Percentiles rank a stretch among this genome's conserved stretches.
Evolutionary conservation across 2,329 filamentous ascomycete genomes (phyloP).

Genomic region (Hymenotorrendiella dingleyae): DNA sequence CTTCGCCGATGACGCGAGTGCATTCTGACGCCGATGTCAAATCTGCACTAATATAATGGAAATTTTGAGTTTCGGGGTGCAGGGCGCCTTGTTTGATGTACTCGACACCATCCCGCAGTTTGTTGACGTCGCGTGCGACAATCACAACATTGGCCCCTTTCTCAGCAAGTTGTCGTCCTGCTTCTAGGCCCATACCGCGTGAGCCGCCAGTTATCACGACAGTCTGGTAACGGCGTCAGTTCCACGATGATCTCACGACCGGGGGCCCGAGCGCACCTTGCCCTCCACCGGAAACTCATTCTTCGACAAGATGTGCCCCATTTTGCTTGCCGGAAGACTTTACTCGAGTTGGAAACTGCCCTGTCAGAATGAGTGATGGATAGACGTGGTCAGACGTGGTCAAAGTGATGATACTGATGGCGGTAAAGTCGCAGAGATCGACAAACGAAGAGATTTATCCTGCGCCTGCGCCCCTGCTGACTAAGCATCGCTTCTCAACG

Average conservation of each 20-base stretch:
- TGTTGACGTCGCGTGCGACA: conserved; percentile 69
- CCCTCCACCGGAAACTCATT: conserved; percentile 82
- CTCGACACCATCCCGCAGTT: conserved; percentile 65
- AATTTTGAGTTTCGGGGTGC: conserved; percentile 61
- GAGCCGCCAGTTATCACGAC: conserved; percentile 86
- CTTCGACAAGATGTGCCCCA: conserved; percentile 31
- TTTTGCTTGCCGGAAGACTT: not conserved
- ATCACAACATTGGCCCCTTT: conserved; percentile 86
- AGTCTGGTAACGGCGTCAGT: conserved; percentile 49
- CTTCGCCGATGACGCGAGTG: conserved; percentile 58
- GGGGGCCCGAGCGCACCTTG: conserved; percentile 50
- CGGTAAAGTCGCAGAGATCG: too few relatives aligned
- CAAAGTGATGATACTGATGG: too few relatives aligned
- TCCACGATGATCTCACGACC: not conserved
- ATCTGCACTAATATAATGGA: conserved; percentile 77
- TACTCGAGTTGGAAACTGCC: too few relatives aligned
- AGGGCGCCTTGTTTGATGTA: conserved; percentile 61
- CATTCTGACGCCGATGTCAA: conserved; percentile 63
- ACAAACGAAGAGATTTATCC: too few relatives aligned
- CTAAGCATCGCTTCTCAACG: too few relatives aligned
- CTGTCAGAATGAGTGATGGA: too few relatives aligned
- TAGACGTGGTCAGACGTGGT: too few relatives aligned
- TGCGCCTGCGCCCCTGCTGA: too few relatives aligned
- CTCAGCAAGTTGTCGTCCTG: conserved; percentile 66
- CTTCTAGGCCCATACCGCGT: conserved; percentile 80